Evolutionary conservation across 2,329 filamentous ascomycete genomes (phyloP).

Genomic region (Xylariaceae sp.): DNA sequence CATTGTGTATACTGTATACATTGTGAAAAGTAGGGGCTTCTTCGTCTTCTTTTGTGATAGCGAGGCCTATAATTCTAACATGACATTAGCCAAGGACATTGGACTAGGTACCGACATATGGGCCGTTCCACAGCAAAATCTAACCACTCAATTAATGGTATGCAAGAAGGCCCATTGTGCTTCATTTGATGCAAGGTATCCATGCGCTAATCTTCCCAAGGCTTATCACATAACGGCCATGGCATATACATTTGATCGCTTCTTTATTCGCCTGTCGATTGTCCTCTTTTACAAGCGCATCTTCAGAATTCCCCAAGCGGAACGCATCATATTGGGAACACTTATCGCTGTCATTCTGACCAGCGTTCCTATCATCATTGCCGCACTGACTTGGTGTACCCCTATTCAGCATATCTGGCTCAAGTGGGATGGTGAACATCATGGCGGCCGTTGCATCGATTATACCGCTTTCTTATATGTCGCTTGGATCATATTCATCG

Average conservation of each 20-base stretch:
- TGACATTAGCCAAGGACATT: background rate
- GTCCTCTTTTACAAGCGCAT: slow-evolving; percentile 5
- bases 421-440: slow-evolving; percentile 1
- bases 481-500: background rate
- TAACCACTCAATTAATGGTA: slow-evolving; percentile 1
- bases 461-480: background rate
- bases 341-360: background rate
- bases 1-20: slow-evolving; percentile 2
- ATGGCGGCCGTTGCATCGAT: slow-evolving; percentile 1
- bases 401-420: slow-evolving; percentile 2
- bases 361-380: background rate
- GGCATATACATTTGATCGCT: background rate
- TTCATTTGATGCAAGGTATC: too few relatives aligned
- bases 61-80: background rate
- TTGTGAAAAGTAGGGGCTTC: background rate
- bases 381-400: background rate
- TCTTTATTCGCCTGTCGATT: slow-evolving; percentile 2
- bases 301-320: background rate
- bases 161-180: background rate
- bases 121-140: slow-evolving; percentile 1
- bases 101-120: slow-evolving; percentile 3
- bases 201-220: too few relatives aligned
- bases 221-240: background rate
- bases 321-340: background rate
- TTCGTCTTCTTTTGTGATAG: too few relatives aligned